These are phyloP conservation scores for Sesbania bispinosa DNA, from an alignment of 306 rosid species.

Conservation along the genomic window DNA sequence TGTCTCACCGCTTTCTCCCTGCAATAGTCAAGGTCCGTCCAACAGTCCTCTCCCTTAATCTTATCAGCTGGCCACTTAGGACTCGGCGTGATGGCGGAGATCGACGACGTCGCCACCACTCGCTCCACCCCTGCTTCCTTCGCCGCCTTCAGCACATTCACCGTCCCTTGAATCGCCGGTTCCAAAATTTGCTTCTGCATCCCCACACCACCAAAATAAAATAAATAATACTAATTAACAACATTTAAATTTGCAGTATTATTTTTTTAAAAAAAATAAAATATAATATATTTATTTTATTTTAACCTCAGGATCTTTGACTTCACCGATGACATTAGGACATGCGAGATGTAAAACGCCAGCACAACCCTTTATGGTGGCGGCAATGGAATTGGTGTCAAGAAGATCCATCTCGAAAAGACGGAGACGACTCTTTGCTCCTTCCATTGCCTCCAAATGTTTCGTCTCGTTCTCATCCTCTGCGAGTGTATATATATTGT, in stretches of 20 bases:
- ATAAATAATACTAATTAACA: too few relatives aligned
- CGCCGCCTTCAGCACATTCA: slow-evolving; percentile 68
- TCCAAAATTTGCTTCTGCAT: slow-evolving; percentile 50
- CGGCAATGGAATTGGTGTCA: slow-evolving; percentile 47
- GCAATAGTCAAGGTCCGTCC: slow-evolving; percentile 84
- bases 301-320: slow-evolving; percentile 69
- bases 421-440: slow-evolving; percentile 45
- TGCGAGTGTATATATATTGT: not conserved
- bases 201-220: not conserved
- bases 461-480: slow-evolving; percentile 70
- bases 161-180: slow-evolving; percentile 81
- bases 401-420: slow-evolving; percentile 82
- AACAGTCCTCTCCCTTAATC: slow-evolving; percentile 58
- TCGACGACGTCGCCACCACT: slow-evolving; percentile 82
- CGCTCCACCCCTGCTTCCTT: slow-evolving; percentile 73
- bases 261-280: too few relatives aligned
- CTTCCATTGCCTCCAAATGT: slow-evolving; percentile 69
- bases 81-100: slow-evolving; percentile 65
- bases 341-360: slow-evolving; percentile 92
- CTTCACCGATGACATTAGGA: slow-evolving; percentile 69
- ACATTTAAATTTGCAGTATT: too few relatives aligned
- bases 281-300: not conserved
- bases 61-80: slow-evolving; percentile 70
- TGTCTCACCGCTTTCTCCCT: slow-evolving; percentile 52
- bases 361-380: slow-evolving; percentile 57